Evolutionary conservation across 441 rosid genomes (phyloP).

Genomic region (Populus tomentosa): DNA sequence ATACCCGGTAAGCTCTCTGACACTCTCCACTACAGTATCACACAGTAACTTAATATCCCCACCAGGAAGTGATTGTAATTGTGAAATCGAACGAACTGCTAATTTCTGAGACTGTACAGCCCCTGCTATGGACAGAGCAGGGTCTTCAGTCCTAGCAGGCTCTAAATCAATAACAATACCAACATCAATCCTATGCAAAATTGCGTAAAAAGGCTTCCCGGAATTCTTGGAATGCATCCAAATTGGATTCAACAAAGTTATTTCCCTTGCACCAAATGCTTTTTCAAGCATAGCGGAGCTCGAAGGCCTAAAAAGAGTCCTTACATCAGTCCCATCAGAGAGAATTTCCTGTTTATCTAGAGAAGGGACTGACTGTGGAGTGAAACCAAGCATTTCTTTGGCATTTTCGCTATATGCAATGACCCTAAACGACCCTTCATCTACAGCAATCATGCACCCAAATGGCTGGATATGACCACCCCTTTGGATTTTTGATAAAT

Average conservation of each 20-base stretch:
- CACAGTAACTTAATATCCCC: slow-evolving; percentile 85
- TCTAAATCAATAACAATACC: slow-evolving; percentile 96
- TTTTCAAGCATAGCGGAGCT: slow-evolving; percentile 60
- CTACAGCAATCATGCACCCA: slow-evolving; percentile 84
- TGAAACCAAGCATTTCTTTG: slow-evolving; percentile 71
- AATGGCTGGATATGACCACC: slow-evolving; percentile 88
- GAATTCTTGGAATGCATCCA: slow-evolving; percentile 84
- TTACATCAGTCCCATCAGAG: slow-evolving; percentile 62
- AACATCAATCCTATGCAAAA: slow-evolving; percentile 87
- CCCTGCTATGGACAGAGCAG: slow-evolving; percentile 90
- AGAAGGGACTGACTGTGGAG: slow-evolving; percentile 78
- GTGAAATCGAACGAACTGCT: slow-evolving; percentile 85
- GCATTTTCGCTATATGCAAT: slow-evolving; percentile 83
- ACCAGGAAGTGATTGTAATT: slow-evolving; percentile 82
- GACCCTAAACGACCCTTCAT: slow-evolving; percentile 58
- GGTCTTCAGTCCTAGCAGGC: slow-evolving; percentile 93
- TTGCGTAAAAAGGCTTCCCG: slow-evolving; percentile 82
- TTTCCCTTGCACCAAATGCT: slow-evolving; percentile 84
- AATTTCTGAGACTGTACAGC: slow-evolving; percentile 96
- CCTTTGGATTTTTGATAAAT: slow-evolving; percentile 78
- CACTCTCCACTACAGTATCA: slow-evolving; percentile 83
- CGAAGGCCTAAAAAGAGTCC: slow-evolving; percentile 57
- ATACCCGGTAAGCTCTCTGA: slow-evolving; percentile 76
- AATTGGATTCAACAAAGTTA: slow-evolving; percentile 70
- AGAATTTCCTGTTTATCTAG: slow-evolving; percentile 64